Base-by-base conservation (phyloP, 495 filamentous ascomycete species). In the Trichoderma virens region DNA sequence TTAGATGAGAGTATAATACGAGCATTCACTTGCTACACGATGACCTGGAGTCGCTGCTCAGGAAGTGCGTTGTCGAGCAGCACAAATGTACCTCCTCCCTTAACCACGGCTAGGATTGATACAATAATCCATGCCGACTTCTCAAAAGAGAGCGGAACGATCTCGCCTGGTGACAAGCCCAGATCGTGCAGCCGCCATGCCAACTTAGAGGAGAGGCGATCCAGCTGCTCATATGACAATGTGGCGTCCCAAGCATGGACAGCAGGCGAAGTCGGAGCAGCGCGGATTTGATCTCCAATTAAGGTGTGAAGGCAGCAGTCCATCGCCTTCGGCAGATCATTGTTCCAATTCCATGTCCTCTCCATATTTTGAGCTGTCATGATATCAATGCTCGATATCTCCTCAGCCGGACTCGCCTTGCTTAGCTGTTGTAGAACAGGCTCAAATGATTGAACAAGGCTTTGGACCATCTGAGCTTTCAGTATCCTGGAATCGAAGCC, bases 91-190 rank as follows among this genome's bases (percentile, higher is more conserved):
- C 25, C 59, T 14, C 59, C 59, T 18, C 16, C 20, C 32, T 61
- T 61, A 7, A 61, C 14, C 4, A 61, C 30, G 1, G 59, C 59
- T 8, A 61, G 59, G 25, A 61, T 61, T 18, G 59, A 23, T 14
- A 61, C 59, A 7, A 31, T 13, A 11, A 8, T 61, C 20, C 20
- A 31, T 27, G 27, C 59, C 30, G 59, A 61, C 27, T 61, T 61
- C 59, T 61, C 59, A 3, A 61, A 61, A 28, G 25, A 61, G 11
- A 61, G 59, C 5, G 59, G 59, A 31, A 61, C 28, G 18, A 31
- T 16, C 7, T 9, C 25, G 16, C 31, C 31, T 5, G 25, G 59
- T 35, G 9, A 0, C 8, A 61, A 0, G n/a, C 59, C 59, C 18
- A 27, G 9, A 16, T 11, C 5, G 13, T 16, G 14, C 9, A 41